These are phyloP conservation scores for Ganoderma leucocontextum DNA, from an alignment of 1,284 basidiomycete species.

Conservation along the genomic window DNA sequence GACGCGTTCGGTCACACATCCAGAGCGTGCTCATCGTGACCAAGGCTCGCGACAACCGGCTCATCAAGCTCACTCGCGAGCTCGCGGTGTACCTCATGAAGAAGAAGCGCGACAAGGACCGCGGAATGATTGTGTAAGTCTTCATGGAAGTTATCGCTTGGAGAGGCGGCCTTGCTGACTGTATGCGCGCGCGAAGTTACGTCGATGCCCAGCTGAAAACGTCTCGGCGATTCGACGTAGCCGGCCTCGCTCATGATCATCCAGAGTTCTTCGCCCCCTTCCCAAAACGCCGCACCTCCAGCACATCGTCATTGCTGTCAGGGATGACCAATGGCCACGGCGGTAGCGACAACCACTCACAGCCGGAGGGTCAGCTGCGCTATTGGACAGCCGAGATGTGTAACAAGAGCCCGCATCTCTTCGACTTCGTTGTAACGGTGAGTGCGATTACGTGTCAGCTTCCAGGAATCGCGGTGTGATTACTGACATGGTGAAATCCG, in stretches of 20 bases:
- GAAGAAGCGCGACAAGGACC: conserved; percentile 67
- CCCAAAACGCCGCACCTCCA: conserved; percentile 77
- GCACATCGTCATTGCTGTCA: conserved; percentile 65
- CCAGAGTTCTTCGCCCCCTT: conserved; percentile 90
- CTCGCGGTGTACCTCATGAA: conserved; percentile 95
- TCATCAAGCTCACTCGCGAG: conserved; percentile 95
- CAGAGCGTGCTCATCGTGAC: conserved; percentile 97
- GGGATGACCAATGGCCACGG: conserved; percentile 46
- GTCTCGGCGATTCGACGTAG: conserved; percentile 95
- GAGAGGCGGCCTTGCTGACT: conserved; percentile 8
- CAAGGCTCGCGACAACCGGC: conserved; percentile 96
- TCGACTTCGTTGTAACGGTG: conserved; percentile 98
- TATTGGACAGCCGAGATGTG: conserved; percentile 99
- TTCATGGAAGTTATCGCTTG: conserved; percentile 12
- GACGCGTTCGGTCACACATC: conserved; percentile 90
- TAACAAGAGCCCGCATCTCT: conserved; percentile 88
- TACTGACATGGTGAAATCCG: not conserved
- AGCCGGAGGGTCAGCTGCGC: conserved; percentile 85
- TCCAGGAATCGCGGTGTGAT: conserved; percentile 3
- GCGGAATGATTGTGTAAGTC: conserved; percentile 82
- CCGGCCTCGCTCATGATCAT: conserved; percentile 85
- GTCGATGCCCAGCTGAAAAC: conserved; percentile 94
- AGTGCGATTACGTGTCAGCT: conserved; percentile 42
- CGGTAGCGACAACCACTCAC: conserved; percentile 25
- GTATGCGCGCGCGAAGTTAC: conserved; percentile 62